Evolutionary conservation across 352 stramenopile genomes (phyloP), one percentile per base, ranked within the genome.

Genomic region (Phytophthora chlamydospora): DNA sequence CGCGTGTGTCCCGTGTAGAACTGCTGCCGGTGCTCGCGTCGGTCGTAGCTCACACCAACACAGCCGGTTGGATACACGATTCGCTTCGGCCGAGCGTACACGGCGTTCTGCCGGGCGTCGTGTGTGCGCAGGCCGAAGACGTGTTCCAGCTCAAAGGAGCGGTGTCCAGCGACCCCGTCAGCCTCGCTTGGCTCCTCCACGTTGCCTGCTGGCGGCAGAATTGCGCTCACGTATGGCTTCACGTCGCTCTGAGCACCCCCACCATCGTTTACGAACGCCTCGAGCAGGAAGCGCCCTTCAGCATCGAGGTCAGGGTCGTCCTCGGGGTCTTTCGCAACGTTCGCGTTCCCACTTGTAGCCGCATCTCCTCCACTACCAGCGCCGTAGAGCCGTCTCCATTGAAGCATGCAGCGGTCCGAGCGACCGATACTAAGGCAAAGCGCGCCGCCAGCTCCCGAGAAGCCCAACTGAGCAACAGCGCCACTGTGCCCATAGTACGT

Each of bases 11-110:
- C 71, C 2, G 39, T 63, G 36, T 94, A 94, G 53, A 92, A 92
- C 39, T 71, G 70, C 56, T 94, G 83, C 0, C 57, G 38, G 49
- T 92, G 83, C n/a, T 72, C 75, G 19, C 84, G 83, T 14, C 85
- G 79, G 38, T 94, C 83, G 68, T 94, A 94, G 29, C 81, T 80
- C 29, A 92, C 60, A 7, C 71, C 85, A 32, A 94, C 33, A 29
- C 74, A 82, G 4, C 80, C 85, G 4, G 83, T 71, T n/a, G 76
- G 71, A 48, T 71, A 89, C 10, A 94, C 29, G 2, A 94, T 71
- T 38, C 81, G 75, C 47, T 92, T 92, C 34, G 77, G 76, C 43
- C 83, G 85, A 45, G 73, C 59, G 33, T 92, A 94, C 17, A 77
- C 70, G 0, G 62, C 69, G 34, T 87, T 89, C 44, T 88, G 80